Evolutionary conservation across 176 grass and related monocot genomes (phyloP).

Genomic region (Tillandsia fasciculata): DNA sequence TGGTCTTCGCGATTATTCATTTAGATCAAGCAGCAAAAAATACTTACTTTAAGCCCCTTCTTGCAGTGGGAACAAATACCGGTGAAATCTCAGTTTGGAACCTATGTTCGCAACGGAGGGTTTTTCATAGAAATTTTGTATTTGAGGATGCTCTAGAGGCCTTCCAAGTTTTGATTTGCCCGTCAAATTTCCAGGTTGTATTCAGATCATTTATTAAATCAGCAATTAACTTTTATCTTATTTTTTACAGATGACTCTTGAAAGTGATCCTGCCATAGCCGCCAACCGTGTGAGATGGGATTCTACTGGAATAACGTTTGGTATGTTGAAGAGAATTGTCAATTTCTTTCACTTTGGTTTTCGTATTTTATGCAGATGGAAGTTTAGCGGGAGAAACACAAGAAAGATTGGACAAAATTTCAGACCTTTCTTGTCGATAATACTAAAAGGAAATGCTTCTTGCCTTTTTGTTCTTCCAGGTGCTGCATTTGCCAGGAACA

Average conservation of each 20-base stretch:
- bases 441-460: neutral
- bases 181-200: neutral
- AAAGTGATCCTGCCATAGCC: too few species aligned
- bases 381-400: neutral
- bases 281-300: too few species aligned
- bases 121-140: slow-evolving; percentile 9
- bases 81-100: slow-evolving; percentile 20
- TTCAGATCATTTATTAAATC: too few species aligned
- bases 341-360: neutral
- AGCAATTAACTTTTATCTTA: too few species aligned
- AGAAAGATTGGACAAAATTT: neutral
- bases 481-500: slow-evolving; percentile 19
- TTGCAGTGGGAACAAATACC: too few species aligned
- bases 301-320: too few species aligned
- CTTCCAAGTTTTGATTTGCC: slow-evolving; percentile 1
- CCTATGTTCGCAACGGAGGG: neutral
- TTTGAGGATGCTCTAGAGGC: slow-evolving; percentile 1
- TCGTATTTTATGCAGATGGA: neutral
- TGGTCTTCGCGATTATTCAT: too few species aligned
- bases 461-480: neutral
- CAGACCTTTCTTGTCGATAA: neutral
- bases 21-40: too few species aligned
- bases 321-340: slow-evolving; percentile 4
- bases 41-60: too few species aligned
- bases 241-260: too few species aligned